Conservation (phyloP, 2,329 filamentous ascomycete genomes). For the Alternaria incomplexa region DNA sequence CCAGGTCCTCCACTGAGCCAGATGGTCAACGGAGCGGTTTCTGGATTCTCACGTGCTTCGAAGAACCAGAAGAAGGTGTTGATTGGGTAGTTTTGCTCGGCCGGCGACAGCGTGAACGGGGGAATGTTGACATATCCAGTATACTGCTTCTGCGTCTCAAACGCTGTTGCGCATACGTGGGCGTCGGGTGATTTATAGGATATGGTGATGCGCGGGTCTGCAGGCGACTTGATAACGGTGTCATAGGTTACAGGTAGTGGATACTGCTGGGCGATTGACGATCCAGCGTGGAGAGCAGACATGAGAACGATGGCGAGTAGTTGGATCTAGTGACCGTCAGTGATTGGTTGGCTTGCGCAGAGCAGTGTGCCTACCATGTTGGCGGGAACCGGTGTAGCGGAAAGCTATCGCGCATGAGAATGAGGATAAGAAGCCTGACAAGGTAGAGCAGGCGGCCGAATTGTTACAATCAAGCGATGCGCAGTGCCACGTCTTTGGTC, state of each 20-base stretch:
- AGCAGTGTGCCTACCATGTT: conserved; percentile 7
- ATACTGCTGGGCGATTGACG: conserved; percentile 49
- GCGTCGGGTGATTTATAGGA: conserved; percentile 68
- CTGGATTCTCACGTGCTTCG: conserved; percentile 60
- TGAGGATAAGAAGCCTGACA: conserved; percentile 14
- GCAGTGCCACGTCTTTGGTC: background rate
- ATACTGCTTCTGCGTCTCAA: conserved; percentile 70
- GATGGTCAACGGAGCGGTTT: conserved; percentile 62
- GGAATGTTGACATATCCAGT: conserved; percentile 70
- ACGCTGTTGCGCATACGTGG: conserved; percentile 70
- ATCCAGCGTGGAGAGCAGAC: conserved; percentile 14
- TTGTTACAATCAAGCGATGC: background rate
- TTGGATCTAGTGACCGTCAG: conserved; percentile 1
- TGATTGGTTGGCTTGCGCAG: background rate
- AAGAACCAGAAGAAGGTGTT: conserved; percentile 72
- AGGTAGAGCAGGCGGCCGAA: background rate
- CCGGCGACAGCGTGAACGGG: conserved; percentile 54
- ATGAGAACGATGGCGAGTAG: conserved; percentile 19
- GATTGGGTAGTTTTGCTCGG: conserved; percentile 62
- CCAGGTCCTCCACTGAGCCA: conserved; percentile 72
- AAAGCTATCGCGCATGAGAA: conserved; percentile 18
- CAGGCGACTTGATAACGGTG: conserved; percentile 66
- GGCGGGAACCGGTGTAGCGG: conserved; percentile 1
- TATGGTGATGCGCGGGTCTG: conserved; percentile 69
- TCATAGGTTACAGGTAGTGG: conserved; percentile 49